A percentile compares a stretch with the other conserved stretches of the same genome.
Conservation (phyloP, 495 filamentous ascomycete species). For the Aspergillus panamensis region DNA sequence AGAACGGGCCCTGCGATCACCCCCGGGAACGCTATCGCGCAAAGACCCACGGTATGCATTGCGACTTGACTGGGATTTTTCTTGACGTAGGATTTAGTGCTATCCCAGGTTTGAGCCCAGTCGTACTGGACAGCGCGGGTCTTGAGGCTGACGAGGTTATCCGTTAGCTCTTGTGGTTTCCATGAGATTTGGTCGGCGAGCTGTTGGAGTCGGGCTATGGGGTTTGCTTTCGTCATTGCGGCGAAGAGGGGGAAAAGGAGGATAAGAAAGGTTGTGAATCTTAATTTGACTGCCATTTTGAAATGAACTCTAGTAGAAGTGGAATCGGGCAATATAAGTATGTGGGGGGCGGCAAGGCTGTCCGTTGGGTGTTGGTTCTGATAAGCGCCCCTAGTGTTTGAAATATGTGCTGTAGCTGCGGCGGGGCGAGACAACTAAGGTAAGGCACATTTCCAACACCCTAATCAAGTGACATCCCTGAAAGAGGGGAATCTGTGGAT, state of each 20-base stretch:
- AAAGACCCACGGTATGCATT: not conserved
- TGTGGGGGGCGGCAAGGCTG: not conserved
- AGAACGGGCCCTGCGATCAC: not conserved
- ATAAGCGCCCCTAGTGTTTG: not conserved
- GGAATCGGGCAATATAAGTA: not conserved
- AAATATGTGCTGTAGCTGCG: not conserved
- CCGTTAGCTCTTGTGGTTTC: too few relatives aligned
- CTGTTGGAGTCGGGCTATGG: too few relatives aligned
- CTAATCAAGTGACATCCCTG: too few relatives aligned
- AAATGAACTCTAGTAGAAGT: not conserved
- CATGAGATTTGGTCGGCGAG: too few relatives aligned
- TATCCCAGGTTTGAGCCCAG: not conserved
- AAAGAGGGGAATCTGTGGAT: not conserved
- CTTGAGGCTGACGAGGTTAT: not conserved
- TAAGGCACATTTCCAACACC: too few relatives aligned
- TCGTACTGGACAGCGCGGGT: not conserved
- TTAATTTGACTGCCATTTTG: too few relatives aligned
- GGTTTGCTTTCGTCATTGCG: too few relatives aligned
- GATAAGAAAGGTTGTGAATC: too few relatives aligned
- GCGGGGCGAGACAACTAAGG: not conserved
- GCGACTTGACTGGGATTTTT: not conserved
- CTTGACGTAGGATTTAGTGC: not conserved
- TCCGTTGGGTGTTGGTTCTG: not conserved
- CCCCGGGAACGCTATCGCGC: not conserved
- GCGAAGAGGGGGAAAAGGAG: too few relatives aligned